Base-by-base conservation (phyloP, 2,329 filamentous ascomycete genomes). In the Plenodomus tracheiphilus region DNA sequence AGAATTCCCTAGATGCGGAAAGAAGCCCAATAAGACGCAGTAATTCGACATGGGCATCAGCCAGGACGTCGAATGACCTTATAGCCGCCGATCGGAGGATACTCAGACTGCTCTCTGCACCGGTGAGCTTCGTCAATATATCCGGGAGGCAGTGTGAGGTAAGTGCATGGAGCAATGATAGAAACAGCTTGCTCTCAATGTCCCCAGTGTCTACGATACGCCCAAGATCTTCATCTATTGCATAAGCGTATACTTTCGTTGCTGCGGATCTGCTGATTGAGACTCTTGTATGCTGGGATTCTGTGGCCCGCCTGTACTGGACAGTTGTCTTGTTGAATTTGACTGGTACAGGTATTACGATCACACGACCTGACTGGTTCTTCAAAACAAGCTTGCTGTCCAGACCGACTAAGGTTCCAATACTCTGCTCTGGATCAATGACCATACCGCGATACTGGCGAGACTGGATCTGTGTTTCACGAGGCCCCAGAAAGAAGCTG, bases 121-220 rank as follows among this genome's bases (percentile, higher is more conserved):
- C 83, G 0, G 81, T 85, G 4, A 66, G 64, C 0, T 58, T 39
- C 0, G 77, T 81, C 0, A 85, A 68, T 0, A 65, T 67, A 54
- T 85, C 82, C 0, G 78, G 76, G 0, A 83, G 64, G 20, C 74
- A 80, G 41, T 76, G 74, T 0, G 81, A 80, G 0, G 83, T 85
- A 0, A 83, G 47, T 0, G 78, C 81, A 51, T 86, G 82, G 0
- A 86, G 62, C 21, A 80, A 79, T 8, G 49, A 70, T 0, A 83
- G 66, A 16, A 77, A 74, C 0, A 87, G 66, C 43, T 79, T 81
- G 61, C 79, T 81, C 10, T 77, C 73, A 0, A 84, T 39, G 11
- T 69, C 79, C 0, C 77, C 79, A 51, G 77, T 81, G 16, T 81
- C 80, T 0, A 74, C 51, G 0, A 88, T 58, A 2, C 77, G 70